A percentile compares a stretch with the other conserved stretches of the same genome.
These are phyloP conservation scores for Meyerozyma sp. DNA, from an alignment of 1,139 yeast genomes.

Conservation along the genomic window DNA sequence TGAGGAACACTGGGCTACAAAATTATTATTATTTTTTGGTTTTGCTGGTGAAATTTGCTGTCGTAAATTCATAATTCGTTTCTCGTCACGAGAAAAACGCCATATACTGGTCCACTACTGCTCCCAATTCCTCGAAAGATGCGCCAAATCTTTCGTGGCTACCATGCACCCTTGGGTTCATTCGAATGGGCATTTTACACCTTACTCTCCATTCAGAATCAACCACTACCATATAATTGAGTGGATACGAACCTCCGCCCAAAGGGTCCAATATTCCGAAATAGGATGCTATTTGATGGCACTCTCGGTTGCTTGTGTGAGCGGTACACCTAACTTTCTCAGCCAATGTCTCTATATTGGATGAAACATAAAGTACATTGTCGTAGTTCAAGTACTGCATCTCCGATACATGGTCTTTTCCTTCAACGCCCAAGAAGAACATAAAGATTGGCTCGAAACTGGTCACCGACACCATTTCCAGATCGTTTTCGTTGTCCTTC, in stretches of 20 bases:
- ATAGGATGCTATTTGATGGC: conserved; percentile 18
- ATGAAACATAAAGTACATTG: conserved; percentile 5
- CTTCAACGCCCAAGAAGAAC: conserved; percentile 17
- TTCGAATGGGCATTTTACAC: conserved; percentile 17
- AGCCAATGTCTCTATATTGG: conserved; percentile 6
- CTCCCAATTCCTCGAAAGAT: conserved; percentile 13
- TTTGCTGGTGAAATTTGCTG: not conserved
- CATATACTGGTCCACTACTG: conserved; percentile 18
- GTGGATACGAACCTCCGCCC: conserved; percentile 49
- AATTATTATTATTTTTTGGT: not conserved
- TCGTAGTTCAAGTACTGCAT: conserved; percentile 4
- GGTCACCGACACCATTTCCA: not conserved
- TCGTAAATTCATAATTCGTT: not conserved
- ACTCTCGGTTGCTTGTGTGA: conserved; percentile 8
- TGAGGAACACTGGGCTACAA: not conserved
- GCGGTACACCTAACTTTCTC: not conserved
- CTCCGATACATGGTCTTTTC: conserved; percentile 13
- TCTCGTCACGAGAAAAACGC: conserved; percentile 7
- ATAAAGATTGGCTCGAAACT: conserved; percentile 4
- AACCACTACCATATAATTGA: conserved; percentile 33
- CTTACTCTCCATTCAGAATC: conserved; percentile 19
- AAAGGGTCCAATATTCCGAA: conserved; percentile 38
- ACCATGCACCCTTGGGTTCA: conserved; percentile 6
- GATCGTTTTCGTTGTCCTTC: not conserved
- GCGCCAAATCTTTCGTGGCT: conserved; percentile 18